These are phyloP conservation scores for Pistacia atlantica DNA, from an alignment of 345 rosid species.

Conservation along the genomic window DNA sequence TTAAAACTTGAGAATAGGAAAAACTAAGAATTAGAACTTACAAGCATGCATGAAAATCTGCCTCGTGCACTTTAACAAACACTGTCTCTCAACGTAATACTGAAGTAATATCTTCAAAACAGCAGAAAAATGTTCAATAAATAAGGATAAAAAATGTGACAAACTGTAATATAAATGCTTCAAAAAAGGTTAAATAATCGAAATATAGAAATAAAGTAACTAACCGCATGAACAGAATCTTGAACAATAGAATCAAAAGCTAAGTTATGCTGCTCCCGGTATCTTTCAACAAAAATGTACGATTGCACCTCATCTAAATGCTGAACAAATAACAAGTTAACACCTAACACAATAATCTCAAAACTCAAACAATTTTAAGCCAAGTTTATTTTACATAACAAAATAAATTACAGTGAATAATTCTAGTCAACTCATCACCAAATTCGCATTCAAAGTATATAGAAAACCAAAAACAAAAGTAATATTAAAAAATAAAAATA, in stretches of 20 bases:
- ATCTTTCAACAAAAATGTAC: conserved; percentile 81
- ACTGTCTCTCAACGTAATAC: conserved; percentile 88
- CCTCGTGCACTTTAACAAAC: conserved; percentile 88
- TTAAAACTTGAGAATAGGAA: background rate
- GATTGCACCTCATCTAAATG: conserved; percentile 88
- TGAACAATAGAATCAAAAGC: conserved; percentile 47
- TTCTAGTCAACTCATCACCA: conserved; percentile 1
- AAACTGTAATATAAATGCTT: background rate
- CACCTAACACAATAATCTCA: background rate
- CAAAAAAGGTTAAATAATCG: background rate
- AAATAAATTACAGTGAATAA: background rate
- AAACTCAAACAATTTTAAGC: background rate
- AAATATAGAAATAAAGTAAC: conserved; percentile 25
- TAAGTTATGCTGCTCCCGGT: conserved; percentile 31
- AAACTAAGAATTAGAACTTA: conserved; percentile 36
- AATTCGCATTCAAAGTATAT: background rate
- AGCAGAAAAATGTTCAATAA: conserved; percentile 14
- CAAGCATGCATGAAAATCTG: conserved; percentile 74
- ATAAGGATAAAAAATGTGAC: conserved; percentile 5
- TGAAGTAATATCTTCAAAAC: conserved; percentile 67
- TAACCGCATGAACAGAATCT: conserved; percentile 64
- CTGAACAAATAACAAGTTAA: conserved; percentile 40
- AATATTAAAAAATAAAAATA: background rate
- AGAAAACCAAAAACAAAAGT: background rate
- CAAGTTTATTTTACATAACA: background rate